A percentile compares a stretch with the other conserved stretches of the same genome.
These are phyloP conservation scores for Castanospermum australe DNA, from an alignment of 306 rosid genomes.

Conservation along the genomic window DNA sequence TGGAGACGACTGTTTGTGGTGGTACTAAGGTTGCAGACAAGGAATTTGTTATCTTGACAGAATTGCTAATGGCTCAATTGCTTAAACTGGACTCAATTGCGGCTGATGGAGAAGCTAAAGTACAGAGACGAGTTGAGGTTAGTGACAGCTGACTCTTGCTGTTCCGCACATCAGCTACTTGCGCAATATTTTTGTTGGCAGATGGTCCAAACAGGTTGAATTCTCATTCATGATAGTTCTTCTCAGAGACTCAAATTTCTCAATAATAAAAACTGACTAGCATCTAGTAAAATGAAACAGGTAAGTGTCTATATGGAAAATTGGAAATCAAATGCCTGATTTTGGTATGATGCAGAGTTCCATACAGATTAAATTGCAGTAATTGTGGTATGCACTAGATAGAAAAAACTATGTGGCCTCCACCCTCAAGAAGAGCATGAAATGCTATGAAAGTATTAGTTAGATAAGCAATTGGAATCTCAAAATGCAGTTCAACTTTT, in stretches of 20 bases:
- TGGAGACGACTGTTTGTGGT: constrained; percentile 42
- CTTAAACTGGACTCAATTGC: constrained; percentile 63
- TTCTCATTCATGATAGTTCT: background rate
- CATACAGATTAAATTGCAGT: background rate
- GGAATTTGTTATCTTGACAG: constrained; percentile 50
- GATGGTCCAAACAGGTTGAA: background rate
- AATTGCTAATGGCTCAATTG: constrained; percentile 66
- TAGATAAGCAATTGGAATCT: background rate
- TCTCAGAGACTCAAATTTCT: background rate
- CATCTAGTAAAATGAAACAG: background rate
- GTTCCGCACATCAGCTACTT: background rate
- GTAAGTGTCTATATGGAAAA: background rate
- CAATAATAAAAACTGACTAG: background rate
- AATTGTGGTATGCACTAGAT: background rate
- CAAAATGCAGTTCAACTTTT: background rate
- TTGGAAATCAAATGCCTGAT: background rate
- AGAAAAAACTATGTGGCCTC: background rate
- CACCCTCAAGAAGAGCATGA: background rate
- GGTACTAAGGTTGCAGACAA: constrained; percentile 48
- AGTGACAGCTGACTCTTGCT: background rate
- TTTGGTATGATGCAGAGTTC: background rate
- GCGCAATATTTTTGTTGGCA: background rate
- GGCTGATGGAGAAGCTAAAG: constrained; percentile 67
- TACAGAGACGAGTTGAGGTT: constrained; percentile 66
- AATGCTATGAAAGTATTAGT: background rate